A percentile compares a stretch with the other conserved stretches of the same genome.
Evolutionary conservation across 2,329 filamentous ascomycete species (phyloP).

Genomic region (Teratosphaeria zuluensis): DNA sequence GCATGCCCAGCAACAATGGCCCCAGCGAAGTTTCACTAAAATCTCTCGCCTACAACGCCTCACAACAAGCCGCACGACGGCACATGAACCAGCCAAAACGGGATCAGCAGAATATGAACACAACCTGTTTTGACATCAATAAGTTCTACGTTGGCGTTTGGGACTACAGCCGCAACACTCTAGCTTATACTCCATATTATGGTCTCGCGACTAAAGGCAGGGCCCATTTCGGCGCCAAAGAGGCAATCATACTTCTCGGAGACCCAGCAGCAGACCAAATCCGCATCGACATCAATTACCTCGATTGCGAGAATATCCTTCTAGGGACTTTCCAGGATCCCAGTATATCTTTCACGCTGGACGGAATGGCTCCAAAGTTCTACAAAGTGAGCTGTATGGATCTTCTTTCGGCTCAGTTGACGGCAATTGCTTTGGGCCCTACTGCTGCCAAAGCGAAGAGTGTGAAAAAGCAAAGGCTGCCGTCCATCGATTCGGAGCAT

Average conservation of each 20-base stretch:
- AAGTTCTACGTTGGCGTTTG: constrained; percentile 36
- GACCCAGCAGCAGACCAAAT: constrained; percentile 10
- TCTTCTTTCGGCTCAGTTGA: constrained; percentile 5
- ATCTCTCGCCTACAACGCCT: constrained; percentile 14
- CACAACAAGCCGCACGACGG: constrained; percentile 4
- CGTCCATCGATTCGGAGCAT: constrained; percentile 28
- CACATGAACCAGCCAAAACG: neutral
- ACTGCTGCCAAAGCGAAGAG: constrained; percentile 3
- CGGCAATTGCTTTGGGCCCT: neutral
- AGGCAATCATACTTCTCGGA: constrained; percentile 18
- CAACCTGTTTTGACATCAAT: constrained; percentile 24
- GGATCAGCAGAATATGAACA: constrained; percentile 1
- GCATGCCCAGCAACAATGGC: constrained; percentile 13
- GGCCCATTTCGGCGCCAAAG: constrained; percentile 23
- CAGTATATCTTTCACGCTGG: constrained; percentile 30
- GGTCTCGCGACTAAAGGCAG: constrained; percentile 32
- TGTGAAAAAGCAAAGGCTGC: constrained; percentile 23
- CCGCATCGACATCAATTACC: constrained; percentile 35
- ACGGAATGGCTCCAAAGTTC: constrained; percentile 29
- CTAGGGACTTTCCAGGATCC: constrained; percentile 21
- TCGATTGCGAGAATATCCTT: constrained; percentile 31
- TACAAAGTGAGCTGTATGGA: constrained; percentile 19
- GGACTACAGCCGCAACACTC: constrained; percentile 27
- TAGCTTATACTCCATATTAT: constrained; percentile 34
- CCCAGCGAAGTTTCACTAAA: constrained; percentile 16